These are phyloP conservation scores for Lodderomyces margitis DNA, from an alignment of 1,139 yeast species.

Conservation along the genomic window DNA sequence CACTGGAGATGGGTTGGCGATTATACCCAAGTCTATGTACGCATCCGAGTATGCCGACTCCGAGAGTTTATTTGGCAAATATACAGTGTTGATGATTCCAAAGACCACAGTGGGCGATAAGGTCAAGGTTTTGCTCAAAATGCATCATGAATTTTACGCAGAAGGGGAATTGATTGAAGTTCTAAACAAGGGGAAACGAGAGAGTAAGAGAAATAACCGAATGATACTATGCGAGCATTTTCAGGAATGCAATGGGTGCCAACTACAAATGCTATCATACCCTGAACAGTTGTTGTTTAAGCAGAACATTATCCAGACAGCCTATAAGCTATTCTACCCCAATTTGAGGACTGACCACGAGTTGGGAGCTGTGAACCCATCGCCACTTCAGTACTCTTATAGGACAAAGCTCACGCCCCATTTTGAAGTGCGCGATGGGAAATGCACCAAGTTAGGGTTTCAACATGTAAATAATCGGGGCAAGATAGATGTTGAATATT, in stretches of 20 bases:
- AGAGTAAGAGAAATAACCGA: constrained; percentile 23
- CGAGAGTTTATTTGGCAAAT: constrained; percentile 16
- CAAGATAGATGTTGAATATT: constrained; percentile 28
- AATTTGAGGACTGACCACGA: constrained; percentile 13
- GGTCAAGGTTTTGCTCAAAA: constrained; percentile 27
- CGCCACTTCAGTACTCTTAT: constrained; percentile 37
- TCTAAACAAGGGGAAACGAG: constrained; percentile 3
- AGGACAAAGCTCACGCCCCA: constrained; percentile 42
- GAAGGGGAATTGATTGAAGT: constrained; percentile 30
- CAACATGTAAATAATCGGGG: constrained; percentile 25
- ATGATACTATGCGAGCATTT: constrained; percentile 65
- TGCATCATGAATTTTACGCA: constrained; percentile 31
- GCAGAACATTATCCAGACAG: constrained; percentile 29
- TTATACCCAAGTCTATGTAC: constrained; percentile 28
- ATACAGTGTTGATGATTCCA: constrained; percentile 34
- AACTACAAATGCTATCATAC: constrained; percentile 43
- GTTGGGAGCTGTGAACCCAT: constrained; percentile 27
- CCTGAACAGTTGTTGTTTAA: constrained; percentile 38
- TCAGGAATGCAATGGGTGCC: constrained; percentile 61
- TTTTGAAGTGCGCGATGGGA: constrained; percentile 15
- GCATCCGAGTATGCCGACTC: constrained; percentile 17
- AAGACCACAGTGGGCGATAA: constrained; percentile 40
- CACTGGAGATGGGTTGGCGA: constrained; percentile 41
- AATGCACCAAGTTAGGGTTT: constrained; percentile 27
- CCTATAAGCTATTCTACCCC: constrained; percentile 37